phyloP scores from a whole-genome alignment of 768 basidiomycete species.

The Lanmaoa pseudosensibilis region DNA sequence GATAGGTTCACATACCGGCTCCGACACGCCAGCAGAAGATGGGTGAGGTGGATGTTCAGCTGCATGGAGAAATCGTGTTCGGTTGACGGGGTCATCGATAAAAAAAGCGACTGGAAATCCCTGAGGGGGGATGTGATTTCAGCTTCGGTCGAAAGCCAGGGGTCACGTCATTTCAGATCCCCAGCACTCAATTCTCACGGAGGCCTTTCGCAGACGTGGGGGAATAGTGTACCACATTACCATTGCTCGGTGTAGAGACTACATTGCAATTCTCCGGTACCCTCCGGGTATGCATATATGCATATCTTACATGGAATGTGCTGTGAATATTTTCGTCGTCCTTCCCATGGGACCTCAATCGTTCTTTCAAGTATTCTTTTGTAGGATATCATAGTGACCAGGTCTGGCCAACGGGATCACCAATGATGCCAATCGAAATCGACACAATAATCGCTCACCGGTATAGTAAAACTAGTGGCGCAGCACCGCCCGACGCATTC shows the following conservation, averaged over 20 bases:
- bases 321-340: background rate
- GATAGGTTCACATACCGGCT: too few relatives aligned
- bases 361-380: conserved; percentile 13
- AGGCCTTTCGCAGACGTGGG: too few relatives aligned
- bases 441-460: conserved; percentile 46
- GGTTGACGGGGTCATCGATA: too few relatives aligned
- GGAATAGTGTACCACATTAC: too few relatives aligned
- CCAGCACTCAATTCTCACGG: too few relatives aligned
- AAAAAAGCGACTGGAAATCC: too few relatives aligned
- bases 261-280: background rate
- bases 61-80: too few relatives aligned
- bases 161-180: too few relatives aligned
- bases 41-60: too few relatives aligned
- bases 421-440: background rate
- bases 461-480: conserved; percentile 72
- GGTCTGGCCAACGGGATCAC: conserved; percentile 49
- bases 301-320: conserved; percentile 13
- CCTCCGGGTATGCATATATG: conserved; percentile 11
- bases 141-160: too few relatives aligned
- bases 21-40: too few relatives aligned
- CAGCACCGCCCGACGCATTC: conserved; percentile 40
- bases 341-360: background rate
- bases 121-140: too few relatives aligned
- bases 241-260: background rate
- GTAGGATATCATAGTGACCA: conserved; percentile 80